Evolutionary conservation across 2,329 filamentous ascomycete genomes (phyloP), one percentile per base, ranked within the genome.

Genomic region (Diaporthe sp.): DNA sequence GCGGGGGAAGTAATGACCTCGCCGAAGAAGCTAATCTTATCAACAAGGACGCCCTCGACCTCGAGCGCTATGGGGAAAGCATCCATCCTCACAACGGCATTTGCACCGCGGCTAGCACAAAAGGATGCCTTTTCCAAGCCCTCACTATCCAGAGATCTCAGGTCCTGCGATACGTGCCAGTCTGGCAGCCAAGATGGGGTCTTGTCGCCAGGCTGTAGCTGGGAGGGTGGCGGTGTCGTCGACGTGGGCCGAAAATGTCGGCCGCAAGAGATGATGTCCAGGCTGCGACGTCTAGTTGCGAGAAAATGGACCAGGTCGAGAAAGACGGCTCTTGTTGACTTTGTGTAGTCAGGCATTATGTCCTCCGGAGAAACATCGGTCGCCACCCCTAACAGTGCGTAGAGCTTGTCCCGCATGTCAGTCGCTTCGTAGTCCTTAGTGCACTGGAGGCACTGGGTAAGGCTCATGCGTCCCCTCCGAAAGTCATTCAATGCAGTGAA

Each of bases 221-320:
- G 31, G 31, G 34, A n/a, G 4, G 3, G 20, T 37, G 31, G 4
- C 1, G 31, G 55, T 22, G 55, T n/a, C 20, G 34, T 60, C 1
- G 31, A n/a, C 5, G 57, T 9, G 2, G 31, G 10, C 10, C 57
- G 57, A 39, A n/a, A 3, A 12, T 22, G 57, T 10, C 57, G 57
- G 31, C 57, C 57, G 20, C 31, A 39, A 15, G 57, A 37, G 20
- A 60, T 60, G 31, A 60, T 60, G 31, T 60, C 57, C 57, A 60
- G 57, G 57, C 57, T 60, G 57, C 22, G 31, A 37, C 57, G 31
- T 15, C 20, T 37, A 1, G 20, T n/a, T 6, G 4, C 57, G 7
- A 60, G 57, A 39, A 60, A 60, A 60, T 10, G 20, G 20, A 60
- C 57, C 31, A 60, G 34, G 20, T 58, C 55, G 7, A 58, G 17